Conservation (phyloP, 2,329 filamentous ascomycete species). For the Claviceps sp. region DNA sequence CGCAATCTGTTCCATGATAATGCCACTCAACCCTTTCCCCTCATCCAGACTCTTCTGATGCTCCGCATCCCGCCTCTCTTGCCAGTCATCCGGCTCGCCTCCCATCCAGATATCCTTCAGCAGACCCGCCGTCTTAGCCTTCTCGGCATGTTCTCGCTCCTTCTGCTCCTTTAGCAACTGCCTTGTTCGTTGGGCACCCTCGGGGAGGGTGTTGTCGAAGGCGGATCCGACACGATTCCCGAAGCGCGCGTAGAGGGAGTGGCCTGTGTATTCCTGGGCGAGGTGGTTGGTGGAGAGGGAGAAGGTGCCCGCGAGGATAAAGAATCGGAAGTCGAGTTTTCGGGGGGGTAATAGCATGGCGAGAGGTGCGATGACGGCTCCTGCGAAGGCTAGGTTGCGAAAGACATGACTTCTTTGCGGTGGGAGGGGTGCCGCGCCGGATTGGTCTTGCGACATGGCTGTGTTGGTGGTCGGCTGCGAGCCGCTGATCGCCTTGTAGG, state of each 20-base stretch:
- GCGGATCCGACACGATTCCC: constrained; percentile 28
- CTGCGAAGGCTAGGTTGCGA: constrained; percentile 34
- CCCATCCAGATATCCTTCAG: constrained; percentile 46
- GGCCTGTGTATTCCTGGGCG: constrained; percentile 41
- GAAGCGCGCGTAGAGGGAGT: constrained; percentile 36
- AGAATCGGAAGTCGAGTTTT: constrained; percentile 35
- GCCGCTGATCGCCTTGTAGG: too few relatives aligned
- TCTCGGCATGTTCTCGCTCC: constrained; percentile 23
- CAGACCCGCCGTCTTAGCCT: constrained; percentile 18
- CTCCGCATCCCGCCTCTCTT: constrained; percentile 34
- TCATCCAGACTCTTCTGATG: constrained; percentile 40
- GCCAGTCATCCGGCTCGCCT: constrained; percentile 40
- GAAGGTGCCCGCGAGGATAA: constrained; percentile 34
- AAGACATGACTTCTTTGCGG: constrained; percentile 21
- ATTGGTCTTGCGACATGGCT: constrained; percentile 16
- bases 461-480: background rate
- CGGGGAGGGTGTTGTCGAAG: constrained; percentile 41
- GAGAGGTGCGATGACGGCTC: constrained; percentile 32
- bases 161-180: constrained; percentile 33
- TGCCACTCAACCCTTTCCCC: constrained; percentile 40
- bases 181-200: constrained; percentile 36
- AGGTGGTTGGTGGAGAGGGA: constrained; percentile 43
- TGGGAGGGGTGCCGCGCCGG: constrained; percentile 15
- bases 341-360: constrained; percentile 39
- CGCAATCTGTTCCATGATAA: constrained; percentile 43